phyloP scores from a whole-genome alignment of 768 basidiomycete species.

The Hebeloma cylindrosporum region DNA sequence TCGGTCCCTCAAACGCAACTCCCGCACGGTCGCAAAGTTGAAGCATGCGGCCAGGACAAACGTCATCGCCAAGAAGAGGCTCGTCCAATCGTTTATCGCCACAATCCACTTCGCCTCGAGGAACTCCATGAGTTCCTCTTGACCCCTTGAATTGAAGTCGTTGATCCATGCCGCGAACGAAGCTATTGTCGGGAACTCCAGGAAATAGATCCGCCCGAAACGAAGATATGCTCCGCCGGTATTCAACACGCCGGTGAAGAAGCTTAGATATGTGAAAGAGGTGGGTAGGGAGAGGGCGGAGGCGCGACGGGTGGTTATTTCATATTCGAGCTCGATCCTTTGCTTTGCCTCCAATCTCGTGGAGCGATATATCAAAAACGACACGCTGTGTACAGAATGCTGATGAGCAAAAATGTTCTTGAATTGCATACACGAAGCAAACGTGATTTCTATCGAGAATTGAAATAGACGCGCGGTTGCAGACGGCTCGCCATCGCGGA shows the following conservation, averaged over 20 bases:
- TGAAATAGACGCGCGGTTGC: not conserved
- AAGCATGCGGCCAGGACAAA: conserved; percentile 20
- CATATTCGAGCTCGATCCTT: conserved; percentile 10
- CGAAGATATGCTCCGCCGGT: conserved; percentile 17
- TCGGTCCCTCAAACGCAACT: conserved; percentile 15
- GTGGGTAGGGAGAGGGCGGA: conserved; percentile 10
- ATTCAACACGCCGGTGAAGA: conserved; percentile 20
- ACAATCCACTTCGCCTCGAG: conserved; percentile 20
- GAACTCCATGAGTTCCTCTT: conserved; percentile 12
- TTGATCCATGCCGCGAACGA: conserved; percentile 11
- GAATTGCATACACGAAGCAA: not conserved
- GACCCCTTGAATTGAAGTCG: not conserved
- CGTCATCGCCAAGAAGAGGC: conserved; percentile 17
- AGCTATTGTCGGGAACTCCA: conserved; percentile 18
- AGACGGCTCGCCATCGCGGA: not conserved
- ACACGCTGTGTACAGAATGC: conserved; percentile 11
- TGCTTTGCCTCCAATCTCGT: conserved; percentile 19
- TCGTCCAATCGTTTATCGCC: conserved; percentile 24
- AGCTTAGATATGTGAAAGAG: conserved; percentile 19
- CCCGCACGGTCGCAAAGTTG: conserved; percentile 22
- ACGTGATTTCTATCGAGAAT: not conserved
- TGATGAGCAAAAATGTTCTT: not conserved
- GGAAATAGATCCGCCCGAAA: conserved; percentile 17
- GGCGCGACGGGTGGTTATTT: conserved; percentile 10
- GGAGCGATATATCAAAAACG: conserved; percentile 18